Conservation (phyloP, 805 yeast genomes). For the Saccharomyces jurei region DNA sequence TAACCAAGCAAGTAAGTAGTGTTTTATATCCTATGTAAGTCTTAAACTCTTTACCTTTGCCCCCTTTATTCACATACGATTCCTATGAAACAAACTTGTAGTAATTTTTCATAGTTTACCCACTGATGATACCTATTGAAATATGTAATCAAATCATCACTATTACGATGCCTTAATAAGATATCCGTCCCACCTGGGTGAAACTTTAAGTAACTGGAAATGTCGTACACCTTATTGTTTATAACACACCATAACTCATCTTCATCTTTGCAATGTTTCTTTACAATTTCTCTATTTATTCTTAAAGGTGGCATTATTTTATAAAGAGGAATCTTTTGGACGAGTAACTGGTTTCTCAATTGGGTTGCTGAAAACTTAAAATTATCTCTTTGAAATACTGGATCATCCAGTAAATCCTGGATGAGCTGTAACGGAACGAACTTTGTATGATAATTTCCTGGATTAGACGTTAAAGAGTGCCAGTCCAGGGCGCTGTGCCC, state of each 20-base stretch:
- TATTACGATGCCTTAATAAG: constrained; percentile 56
- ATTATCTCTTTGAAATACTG: constrained; percentile 4
- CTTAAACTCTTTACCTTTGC: not conserved
- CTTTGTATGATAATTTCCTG: constrained; percentile 4
- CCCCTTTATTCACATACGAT: constrained; percentile 11
- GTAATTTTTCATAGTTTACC: constrained; percentile 81
- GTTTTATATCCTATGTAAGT: not conserved
- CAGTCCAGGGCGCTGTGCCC: constrained; percentile 31
- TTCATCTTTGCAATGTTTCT: constrained; percentile 41
- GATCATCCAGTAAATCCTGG: constrained; percentile 8
- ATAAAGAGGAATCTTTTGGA: constrained; percentile 2
- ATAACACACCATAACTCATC: constrained; percentile 83
- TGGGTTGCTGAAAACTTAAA: not conserved
- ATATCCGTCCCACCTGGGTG: constrained; percentile 92
- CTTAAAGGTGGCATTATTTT: constrained; percentile 38
- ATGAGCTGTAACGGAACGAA: constrained; percentile 11
- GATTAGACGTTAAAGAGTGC: constrained; percentile 14
- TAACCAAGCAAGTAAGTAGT: not conserved
- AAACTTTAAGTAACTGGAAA: constrained; percentile 73
- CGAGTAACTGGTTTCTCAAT: not conserved
- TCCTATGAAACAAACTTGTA: constrained; percentile 75
- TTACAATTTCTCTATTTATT: constrained; percentile 50
- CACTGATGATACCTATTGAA: constrained; percentile 67
- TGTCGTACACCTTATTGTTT: constrained; percentile 72
- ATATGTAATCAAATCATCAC: constrained; percentile 68